A percentile compares a stretch with the other conserved stretches of the same genome.
Conservation (phyloP, 768 basidiomycete species). For the Clitopilus hobsonii region DNA sequence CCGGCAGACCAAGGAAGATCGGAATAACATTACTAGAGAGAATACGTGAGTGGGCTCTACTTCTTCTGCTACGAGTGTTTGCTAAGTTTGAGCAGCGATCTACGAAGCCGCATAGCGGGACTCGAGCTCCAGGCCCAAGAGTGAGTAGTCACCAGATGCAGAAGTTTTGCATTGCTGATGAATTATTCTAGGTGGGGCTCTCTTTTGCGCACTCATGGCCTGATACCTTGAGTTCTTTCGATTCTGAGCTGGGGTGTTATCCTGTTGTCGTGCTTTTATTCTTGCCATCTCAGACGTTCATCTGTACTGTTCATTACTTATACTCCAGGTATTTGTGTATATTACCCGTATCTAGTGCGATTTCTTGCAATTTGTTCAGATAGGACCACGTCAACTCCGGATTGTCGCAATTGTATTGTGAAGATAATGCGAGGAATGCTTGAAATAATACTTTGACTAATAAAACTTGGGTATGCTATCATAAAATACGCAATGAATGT, state of each 20-base stretch:
- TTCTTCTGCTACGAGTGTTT: not conserved
- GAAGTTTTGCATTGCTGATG: conserved; percentile 8
- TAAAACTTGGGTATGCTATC: not conserved
- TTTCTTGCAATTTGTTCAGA: not conserved
- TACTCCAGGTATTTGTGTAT: not conserved
- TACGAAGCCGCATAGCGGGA: conserved; percentile 68
- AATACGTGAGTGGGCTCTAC: conserved; percentile 58
- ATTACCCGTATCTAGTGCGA: conserved; percentile 4
- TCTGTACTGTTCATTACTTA: not conserved
- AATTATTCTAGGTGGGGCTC: conserved; percentile 55
- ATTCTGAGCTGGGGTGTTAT: no score
- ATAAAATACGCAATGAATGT: not conserved
- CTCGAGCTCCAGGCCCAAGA: conserved; percentile 74
- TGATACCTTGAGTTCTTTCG: conserved; percentile 36
- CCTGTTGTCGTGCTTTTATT: no score
- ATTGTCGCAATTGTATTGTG: not conserved
- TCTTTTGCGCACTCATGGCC: conserved; percentile 48
- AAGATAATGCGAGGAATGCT: not conserved
- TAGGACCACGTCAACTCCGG: not conserved
- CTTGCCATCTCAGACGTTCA: not conserved
- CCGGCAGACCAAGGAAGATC: conserved; percentile 64
- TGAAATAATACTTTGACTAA: not conserved
- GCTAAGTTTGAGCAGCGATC: conserved; percentile 38
- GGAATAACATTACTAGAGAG: conserved; percentile 72
- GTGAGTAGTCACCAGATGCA: conserved; percentile 40